These are phyloP conservation scores for Thozetella sp. DNA, from an alignment of 495 filamentous ascomycete species.

Conservation along the genomic window DNA sequence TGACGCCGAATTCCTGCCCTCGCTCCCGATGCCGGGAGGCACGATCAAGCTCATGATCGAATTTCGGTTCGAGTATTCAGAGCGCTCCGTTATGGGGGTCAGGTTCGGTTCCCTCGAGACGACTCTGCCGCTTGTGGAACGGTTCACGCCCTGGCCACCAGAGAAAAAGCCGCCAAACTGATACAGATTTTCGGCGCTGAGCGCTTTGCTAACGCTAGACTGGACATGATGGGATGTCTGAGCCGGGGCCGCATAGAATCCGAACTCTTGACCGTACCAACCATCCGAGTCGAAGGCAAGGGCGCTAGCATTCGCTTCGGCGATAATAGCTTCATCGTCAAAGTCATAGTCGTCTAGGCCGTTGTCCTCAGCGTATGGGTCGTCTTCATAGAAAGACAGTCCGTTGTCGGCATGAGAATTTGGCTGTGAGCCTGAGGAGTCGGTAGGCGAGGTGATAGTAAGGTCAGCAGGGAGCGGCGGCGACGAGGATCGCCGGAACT, in stretches of 20 bases:
- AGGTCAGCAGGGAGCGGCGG: conserved; percentile 48
- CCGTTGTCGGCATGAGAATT: conserved; percentile 27
- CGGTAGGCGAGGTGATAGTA: conserved; percentile 45
- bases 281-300: conserved; percentile 90
- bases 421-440: conserved; percentile 27
- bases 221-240: conserved; percentile 23
- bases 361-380: conserved; percentile 12
- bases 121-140: conserved; percentile 68
- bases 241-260: conserved; percentile 84
- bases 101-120: conserved; percentile 85
- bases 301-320: conserved; percentile 91
- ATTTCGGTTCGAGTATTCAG: conserved; percentile 94
- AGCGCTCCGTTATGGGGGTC: conserved; percentile 94
- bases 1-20: conserved; percentile 17
- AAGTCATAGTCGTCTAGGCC: conserved; percentile 54
- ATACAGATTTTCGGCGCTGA: conserved; percentile 39
- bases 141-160: conserved; percentile 54
- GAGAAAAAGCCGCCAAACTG: conserved; percentile 93
- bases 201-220: conserved; percentile 21
- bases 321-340: conserved; percentile 88
- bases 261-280: conserved; percentile 95
- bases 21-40: conserved; percentile 46
- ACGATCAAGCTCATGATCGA: conserved; percentile 76
- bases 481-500: conserved; percentile 64
- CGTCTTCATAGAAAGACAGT: conserved; percentile 42